Base-by-base conservation (phyloP, 2,329 filamentous ascomycete species). In the Cercospora citrullina region DNA sequence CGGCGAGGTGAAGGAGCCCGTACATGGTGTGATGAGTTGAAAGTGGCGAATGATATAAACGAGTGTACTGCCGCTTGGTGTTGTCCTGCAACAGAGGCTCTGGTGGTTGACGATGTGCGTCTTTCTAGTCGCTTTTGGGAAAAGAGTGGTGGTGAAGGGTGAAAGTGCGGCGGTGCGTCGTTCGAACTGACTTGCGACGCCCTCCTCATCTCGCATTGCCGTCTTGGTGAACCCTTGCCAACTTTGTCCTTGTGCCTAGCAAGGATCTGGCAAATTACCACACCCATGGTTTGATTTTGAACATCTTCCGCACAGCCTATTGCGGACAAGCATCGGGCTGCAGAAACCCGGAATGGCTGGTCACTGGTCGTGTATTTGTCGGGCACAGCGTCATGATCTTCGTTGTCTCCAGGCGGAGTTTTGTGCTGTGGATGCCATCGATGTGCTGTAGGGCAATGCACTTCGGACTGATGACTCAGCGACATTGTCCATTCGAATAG, bases 1-100 rank as follows among this genome's bases (percentile, higher is more conserved):
- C 39, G 14, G 60, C 28, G 7, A 65, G 26, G 55, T 58, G 18
- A 28, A 65, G 16, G n/a, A 45, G 36, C 53, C 45, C 42, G 60
- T 23, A 63, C 45, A 51, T 63, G 21, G 42, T 63, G 48, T n/a
- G 36, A 28, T 51, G 45, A 9, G 6, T 23, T 55, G 12, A 26
- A 28, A 55, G 48, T 63, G 55, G n/a, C 55, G 55, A 59, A 36
- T n/a, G 12, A 59, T 21, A 53, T 14, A 23, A 36, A 36, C 30
- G 55, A 59, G 30, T 10, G 31, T 36, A 59, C 28, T 16, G 55
- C 16, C 28, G 31, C 10, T 42, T 42, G 7, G 16, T 36, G 55
- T 59, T 59, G 48, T 55, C 55, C 28, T 59, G 55, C 55, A 59
- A 33, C 31, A 6, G 55, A 59, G 55, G 23, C 14, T 36, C 55